A percentile compares a stretch with the other conserved stretches of the same genome.
Evolutionary conservation across 1,284 basidiomycete species (phyloP).

Genomic region (Vanrija sp.): DNA sequence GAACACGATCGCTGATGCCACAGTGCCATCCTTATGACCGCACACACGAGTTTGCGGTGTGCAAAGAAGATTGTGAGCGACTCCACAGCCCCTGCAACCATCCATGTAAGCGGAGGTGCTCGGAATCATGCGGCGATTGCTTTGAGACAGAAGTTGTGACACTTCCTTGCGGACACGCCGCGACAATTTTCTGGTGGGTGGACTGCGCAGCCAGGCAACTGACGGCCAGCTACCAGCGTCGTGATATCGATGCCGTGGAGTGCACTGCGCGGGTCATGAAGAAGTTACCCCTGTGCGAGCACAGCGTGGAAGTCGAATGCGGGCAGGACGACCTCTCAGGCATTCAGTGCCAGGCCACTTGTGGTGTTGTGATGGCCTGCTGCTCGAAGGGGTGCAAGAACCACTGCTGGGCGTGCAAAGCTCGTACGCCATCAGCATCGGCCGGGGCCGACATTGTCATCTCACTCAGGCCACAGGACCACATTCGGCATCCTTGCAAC

Average conservation of each 20-base stretch:
- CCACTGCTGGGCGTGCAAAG: too few species aligned
- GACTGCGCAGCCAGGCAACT: neutral
- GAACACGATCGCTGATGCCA: neutral
- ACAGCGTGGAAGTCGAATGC: constrained; percentile 54
- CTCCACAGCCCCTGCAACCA: constrained; percentile 57
- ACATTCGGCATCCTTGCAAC: too few species aligned
- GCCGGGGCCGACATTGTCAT: too few species aligned
- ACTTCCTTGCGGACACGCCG: constrained; percentile 63
- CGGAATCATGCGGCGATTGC: constrained; percentile 59
- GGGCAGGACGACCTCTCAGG: constrained; percentile 48
- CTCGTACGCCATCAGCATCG: too few species aligned
- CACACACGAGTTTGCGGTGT: constrained; percentile 55
- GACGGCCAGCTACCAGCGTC: constrained; percentile 52
- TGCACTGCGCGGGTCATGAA: constrained; percentile 55
- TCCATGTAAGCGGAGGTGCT: constrained; percentile 60
- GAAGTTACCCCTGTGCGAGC: constrained; percentile 58
- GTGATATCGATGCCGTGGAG: constrained; percentile 51
- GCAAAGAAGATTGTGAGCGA: constrained; percentile 55
- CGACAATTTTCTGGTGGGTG: constrained; percentile 57
- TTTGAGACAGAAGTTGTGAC: constrained; percentile 51
- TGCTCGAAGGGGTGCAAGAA: constrained; percentile 58
- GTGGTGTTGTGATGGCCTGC: constrained; percentile 55
- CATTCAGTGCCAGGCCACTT: constrained; percentile 52
- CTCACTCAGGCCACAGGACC: too few species aligned
- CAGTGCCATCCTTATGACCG: constrained; percentile 67